Conservation (phyloP, 495 filamentous ascomycete species). For the Xylaria venustula region DNA sequence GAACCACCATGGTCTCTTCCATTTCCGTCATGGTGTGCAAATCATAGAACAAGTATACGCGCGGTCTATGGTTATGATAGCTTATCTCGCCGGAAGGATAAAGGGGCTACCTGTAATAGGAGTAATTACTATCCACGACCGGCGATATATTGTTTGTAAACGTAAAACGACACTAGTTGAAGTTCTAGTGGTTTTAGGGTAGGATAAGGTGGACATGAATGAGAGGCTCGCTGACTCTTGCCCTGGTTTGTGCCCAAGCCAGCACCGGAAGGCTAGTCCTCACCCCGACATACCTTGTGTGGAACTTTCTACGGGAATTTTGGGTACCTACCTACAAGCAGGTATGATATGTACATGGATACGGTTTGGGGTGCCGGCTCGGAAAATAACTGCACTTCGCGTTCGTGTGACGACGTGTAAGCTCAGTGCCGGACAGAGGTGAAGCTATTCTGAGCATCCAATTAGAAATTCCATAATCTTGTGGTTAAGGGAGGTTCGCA, state of each 20-base stretch:
- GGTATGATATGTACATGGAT: background rate
- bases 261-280: background rate
- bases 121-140: too few relatives aligned
- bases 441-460: conserved; percentile 7
- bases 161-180: too few relatives aligned
- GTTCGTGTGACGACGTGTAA: conserved; percentile 15
- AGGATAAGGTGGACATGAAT: background rate
- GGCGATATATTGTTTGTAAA: too few relatives aligned
- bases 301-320: background rate
- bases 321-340: background rate
- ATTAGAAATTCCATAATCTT: background rate
- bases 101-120: too few relatives aligned
- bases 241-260: conserved; percentile 1
- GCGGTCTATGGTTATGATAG: too few relatives aligned
- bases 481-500: background rate
- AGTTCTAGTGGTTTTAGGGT: background rate
- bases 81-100: too few relatives aligned
- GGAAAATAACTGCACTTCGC: conserved; percentile 11
- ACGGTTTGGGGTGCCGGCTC: conserved; percentile 2
- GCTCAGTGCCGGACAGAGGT: conserved; percentile 2
- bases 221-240: conserved; percentile 14
- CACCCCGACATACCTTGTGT: conserved; percentile 1
- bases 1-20: too few relatives aligned
- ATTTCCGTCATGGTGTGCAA: too few relatives aligned
- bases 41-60: too few relatives aligned